A percentile compares a stretch with the other conserved stretches of the same genome.
Evolutionary conservation across 805 yeast species (phyloP).

Genomic region (Metschnikowia shivogae): DNA sequence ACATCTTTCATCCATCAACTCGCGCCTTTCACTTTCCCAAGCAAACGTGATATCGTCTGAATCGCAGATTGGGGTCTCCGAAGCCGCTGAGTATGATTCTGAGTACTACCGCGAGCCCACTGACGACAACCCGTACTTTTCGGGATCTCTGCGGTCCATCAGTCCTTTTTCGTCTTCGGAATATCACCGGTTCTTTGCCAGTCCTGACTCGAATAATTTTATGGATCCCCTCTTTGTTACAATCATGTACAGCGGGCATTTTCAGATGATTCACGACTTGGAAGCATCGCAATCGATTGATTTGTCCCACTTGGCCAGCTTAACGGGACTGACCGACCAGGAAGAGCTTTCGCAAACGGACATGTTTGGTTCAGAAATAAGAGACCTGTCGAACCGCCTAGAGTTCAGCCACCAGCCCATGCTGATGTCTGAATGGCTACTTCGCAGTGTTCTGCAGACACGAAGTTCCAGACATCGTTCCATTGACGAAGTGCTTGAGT

Average conservation of each 20-base stretch:
- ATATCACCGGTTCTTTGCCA: neutral
- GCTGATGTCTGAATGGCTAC: slow-evolving; percentile 1
- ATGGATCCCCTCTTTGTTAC: neutral
- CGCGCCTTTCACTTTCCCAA: neutral
- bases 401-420: neutral
- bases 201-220: no score
- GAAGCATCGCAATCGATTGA: neutral
- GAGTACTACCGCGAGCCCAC: neutral
- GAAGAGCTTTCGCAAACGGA: neutral
- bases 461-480: neutral
- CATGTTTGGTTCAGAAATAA: neutral
- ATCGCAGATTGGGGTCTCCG: no score
- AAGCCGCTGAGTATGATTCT: neutral
- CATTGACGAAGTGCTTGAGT: neutral
- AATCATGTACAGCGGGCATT: neutral
- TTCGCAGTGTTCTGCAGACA: neutral
- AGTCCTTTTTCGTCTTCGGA: neutral
- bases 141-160: neutral
- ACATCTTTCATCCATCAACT: neutral
- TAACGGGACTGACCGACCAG: neutral
- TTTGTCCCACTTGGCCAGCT: neutral
- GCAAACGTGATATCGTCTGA: neutral
- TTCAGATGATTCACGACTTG: slow-evolving; percentile 1
- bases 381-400: no score
- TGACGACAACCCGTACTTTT: no score